phyloP scores from a whole-genome alignment of 371 early-diverging fungal species.

The Parasitella parasitica region DNA sequence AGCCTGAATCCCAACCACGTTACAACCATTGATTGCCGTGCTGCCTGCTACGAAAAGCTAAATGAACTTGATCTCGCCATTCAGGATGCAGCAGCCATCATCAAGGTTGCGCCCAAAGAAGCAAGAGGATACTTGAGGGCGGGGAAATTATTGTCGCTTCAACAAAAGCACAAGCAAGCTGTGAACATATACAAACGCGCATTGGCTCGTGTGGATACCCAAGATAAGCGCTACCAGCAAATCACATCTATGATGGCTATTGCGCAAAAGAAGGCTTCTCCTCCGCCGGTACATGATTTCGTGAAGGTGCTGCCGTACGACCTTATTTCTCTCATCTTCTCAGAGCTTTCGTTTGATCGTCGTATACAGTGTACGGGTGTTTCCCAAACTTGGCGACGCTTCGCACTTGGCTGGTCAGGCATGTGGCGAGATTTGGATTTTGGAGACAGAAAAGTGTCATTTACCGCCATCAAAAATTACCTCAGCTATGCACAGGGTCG shows the following conservation, averaged over 20 bases:
- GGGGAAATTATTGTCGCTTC: conserved; percentile 27
- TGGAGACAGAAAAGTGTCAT: conserved; percentile 8
- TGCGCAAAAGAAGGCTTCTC: conserved; percentile 7
- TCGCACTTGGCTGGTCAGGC: conserved; percentile 30
- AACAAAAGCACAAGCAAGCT: conserved; percentile 19
- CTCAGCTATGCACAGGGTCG: conserved; percentile 25
- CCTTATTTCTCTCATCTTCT: conserved; percentile 31
- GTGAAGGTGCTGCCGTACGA: conserved; percentile 36
- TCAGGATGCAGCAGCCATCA: conserved; percentile 27
- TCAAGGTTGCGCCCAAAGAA: conserved; percentile 23
- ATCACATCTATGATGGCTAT: conserved; percentile 1
- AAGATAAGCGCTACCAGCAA: conserved; percentile 22
- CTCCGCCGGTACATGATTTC: conserved; percentile 15
- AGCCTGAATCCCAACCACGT: conserved; percentile 15
- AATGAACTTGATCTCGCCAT: conserved; percentile 21
- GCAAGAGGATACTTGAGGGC: conserved; percentile 43
- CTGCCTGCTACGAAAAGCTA: conserved; percentile 33
- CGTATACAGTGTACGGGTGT: conserved; percentile 36
- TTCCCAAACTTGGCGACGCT: conserved; percentile 31
- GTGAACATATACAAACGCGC: conserved; percentile 24
- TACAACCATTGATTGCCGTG: conserved; percentile 37
- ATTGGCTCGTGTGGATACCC: conserved; percentile 8
- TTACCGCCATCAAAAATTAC: conserved; percentile 18
- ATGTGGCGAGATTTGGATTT: conserved; percentile 44
- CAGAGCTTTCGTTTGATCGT: conserved; percentile 32